Evolutionary conservation across 2,329 filamentous ascomycete genomes (phyloP), one percentile per base, ranked within the genome.

Genomic region (Trichoderma koningii): DNA sequence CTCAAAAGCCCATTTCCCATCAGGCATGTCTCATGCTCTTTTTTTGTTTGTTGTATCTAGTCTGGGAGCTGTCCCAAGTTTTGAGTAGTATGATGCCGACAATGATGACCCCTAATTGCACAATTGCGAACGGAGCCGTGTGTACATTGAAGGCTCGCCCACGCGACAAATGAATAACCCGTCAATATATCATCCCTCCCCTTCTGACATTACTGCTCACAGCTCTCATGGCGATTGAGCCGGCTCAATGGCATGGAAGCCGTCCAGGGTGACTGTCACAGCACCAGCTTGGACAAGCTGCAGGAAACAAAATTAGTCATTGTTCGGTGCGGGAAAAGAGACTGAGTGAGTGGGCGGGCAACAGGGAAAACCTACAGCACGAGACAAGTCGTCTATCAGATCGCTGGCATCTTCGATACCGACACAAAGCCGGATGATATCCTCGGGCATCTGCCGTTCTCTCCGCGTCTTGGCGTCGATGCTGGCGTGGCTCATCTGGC

Each of bases 401-500:
- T 99, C 95, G 71, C 92, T 87, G 3, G 85, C 86, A 77, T 99
- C 95, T 77, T 99, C 95, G 73, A 99, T 99, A 52, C 95, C 95
- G 51, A 99, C 93, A 74, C 95, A 99, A 63, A 99, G 79, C 64
- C 95, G 86, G 72, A 99, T 98, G 67, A 99, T 90, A 76, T 99
- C 95, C 79, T 99, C 95, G 12, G 95, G 95, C 88, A 99, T 90
- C 69, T 94, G 89, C 69, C 93, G 86, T 79, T 96, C 93, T 72
- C 87, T 83, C 70, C 95, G 84, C 60, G 93, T 98, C 81, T 97
- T 96, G 66, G 93, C 91, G 75, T 98, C 95, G 73, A 99, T 99
- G 75, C 92, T 97, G 45, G 95, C 95, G 78, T 99, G 95, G 79
- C 94, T 98, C 96, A 99, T 99, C 73, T 94, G 93, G 80, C 95